Evolutionary conservation across 192 early-diverging fungal genomes (phyloP), one percentile per base, ranked within the genome.

Genomic region (Jimgerdemannia flammicorona): DNA sequence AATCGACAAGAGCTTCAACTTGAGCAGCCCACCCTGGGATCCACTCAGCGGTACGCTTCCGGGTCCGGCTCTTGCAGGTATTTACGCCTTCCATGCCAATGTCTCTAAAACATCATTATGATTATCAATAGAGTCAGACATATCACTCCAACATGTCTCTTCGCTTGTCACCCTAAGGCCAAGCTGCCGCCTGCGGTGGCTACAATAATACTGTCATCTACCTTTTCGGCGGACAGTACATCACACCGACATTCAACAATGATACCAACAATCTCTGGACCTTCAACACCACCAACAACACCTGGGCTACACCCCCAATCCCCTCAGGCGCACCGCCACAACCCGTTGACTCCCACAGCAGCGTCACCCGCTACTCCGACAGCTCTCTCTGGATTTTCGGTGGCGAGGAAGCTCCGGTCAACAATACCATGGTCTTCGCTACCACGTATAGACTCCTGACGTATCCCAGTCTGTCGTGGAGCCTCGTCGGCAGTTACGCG

Each of bases 161-260:
- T 29, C 29, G 29, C 1, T 29, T 29, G 29, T 0, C 29, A 29
- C n/a, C 41, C 44, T 9, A 44, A 65, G 72, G 72, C 4, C 72
- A 73, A 73, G 64, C 63, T 40, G 67, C 65, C 39, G 63, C 67
- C 63, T 54, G 40, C 17, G 72, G 72, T 3, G 72, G 72, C 6
- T 73, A 73, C 64, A 73, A 65, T 40, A 73, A 73, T 40, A 64
- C 42, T n/a, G 54, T 64, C 39, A 67, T 65, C 19, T 66, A 73
- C 54, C 44, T 73, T 43, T 73, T 73, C 44, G 72, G 72, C 42
- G 72, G 72, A 17, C 72, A 73, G 40, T 67, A 67, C 29, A 1
- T 29, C 29, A 29, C 29, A 29, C 29, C 29, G 29, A 14, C 49
- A 0, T 59, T 14, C 49, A 42, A 64, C 39, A 73, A 73, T 43